Base-by-base conservation (phyloP, 495 filamentous ascomycete species). In the Rusavskia elegans region DNA sequence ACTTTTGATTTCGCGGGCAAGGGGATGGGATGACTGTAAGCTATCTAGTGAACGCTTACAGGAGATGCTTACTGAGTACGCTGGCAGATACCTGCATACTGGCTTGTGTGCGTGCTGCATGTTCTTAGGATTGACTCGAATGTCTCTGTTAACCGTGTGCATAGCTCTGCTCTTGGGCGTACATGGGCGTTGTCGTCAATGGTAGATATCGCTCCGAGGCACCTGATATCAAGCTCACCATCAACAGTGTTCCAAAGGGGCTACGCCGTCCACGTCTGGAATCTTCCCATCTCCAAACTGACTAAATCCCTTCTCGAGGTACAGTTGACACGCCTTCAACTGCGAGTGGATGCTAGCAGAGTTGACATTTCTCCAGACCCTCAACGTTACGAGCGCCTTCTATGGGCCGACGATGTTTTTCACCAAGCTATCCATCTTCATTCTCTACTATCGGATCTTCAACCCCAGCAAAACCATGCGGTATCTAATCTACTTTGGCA, bases 401-500 rank as follows among this genome's bases (percentile, higher is more conserved):
- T 52, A 44, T 21, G 50, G 50, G 16, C 50, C 50, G 7, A 30
- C 40, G 1, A 52, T 52, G 39, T 45, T 52, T 6, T 45, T 52
- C 50, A 40, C 50, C 27, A 52, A 52, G 19, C 38, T 52, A 13
- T 19, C 37, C n/a, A 16, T 52, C 25, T 52, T 41, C 50, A 27
- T 52, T 4, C 50, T 52, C n/a, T 52, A 39, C 50, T 42, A 42
- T 20, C 50, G 50, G 9, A n/a, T 52, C n/a, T 52, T 52, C 27
- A 39, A 16, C 40, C 40, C 37, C 8, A 52, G 38, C 42, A n/a
- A 27, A 13, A n/a, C 3, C 7, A 44, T 44, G 36, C 37, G 50
- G 19, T 52, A 45, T 21, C 40, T 52, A 13, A 52, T 52, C 37
- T 52, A 44, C 39, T 41, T 44, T 20, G 50, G 37, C 19, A 45